These are phyloP conservation scores for Sphaerobolus stellatus DNA, from an alignment of 1,284 basidiomycete species.

Conservation along the genomic window DNA sequence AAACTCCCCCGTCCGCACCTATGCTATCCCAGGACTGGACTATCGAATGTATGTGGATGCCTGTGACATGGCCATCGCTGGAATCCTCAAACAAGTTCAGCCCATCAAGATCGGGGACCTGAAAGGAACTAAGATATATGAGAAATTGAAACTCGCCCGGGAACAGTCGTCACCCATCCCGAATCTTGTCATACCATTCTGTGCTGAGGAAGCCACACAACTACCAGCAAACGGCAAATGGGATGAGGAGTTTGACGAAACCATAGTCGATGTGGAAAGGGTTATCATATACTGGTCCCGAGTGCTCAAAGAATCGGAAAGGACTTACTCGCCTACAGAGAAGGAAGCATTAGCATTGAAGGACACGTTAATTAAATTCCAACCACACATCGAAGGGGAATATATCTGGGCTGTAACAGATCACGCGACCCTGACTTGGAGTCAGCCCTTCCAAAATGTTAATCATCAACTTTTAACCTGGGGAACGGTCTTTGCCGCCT, in stretches of 20 bases:
- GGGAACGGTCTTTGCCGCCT: background rate
- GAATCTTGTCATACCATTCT: background rate
- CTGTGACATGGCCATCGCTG: conserved; percentile 14
- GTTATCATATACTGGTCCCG: background rate
- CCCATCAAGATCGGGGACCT: background rate
- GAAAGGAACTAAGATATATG: background rate
- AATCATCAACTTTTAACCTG: background rate
- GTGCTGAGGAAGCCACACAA: background rate
- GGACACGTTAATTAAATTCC: background rate
- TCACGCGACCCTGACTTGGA: background rate
- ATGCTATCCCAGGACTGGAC: background rate
- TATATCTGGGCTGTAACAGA: background rate
- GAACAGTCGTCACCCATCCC: conserved; percentile 2
- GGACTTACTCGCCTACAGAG: background rate
- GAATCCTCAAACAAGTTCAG: background rate
- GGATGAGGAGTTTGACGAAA: background rate
- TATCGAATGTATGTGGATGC: conserved; percentile 30
- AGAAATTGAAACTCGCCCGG: background rate
- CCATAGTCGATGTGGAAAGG: background rate
- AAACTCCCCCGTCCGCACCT: background rate
- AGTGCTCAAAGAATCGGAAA: background rate
- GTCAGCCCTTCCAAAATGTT: background rate
- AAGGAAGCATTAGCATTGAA: background rate
- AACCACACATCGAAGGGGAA: background rate
- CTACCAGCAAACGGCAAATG: background rate